These are phyloP conservation scores for Lactarius sanguifluus DNA, from an alignment of 768 basidiomycete genomes.

Conservation along the genomic window DNA sequence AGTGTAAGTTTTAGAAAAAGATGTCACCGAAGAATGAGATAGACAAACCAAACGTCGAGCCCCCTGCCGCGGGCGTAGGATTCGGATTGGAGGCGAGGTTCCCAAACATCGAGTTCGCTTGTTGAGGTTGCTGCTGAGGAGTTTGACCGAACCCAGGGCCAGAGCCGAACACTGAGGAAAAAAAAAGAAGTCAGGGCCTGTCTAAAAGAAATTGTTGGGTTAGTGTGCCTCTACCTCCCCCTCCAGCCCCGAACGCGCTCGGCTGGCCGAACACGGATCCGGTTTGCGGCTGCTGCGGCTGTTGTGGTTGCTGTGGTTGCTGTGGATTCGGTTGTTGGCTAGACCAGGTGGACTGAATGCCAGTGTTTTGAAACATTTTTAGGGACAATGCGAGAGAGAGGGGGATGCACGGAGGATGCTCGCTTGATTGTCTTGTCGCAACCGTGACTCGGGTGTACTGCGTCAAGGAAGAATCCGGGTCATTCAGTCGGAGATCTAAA, in stretches of 20 bases:
- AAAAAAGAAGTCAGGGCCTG: slow-evolving; percentile 20
- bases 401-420: slow-evolving; percentile 1
- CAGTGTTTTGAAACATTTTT: slow-evolving; percentile 59
- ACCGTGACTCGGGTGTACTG: background rate
- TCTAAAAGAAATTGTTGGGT: slow-evolving; percentile 25
- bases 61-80: slow-evolving; percentile 37
- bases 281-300: slow-evolving; percentile 41
- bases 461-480: background rate
- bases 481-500: slow-evolving; percentile 26
- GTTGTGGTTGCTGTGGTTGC: slow-evolving; percentile 63
- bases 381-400: slow-evolving; percentile 14
- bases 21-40: slow-evolving; percentile 20
- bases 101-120: slow-evolving; percentile 82
- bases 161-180: slow-evolving; percentile 36
- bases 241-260: slow-evolving; percentile 58
- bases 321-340: slow-evolving; percentile 67
- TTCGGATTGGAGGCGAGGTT: slow-evolving; percentile 43
- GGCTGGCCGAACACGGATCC: slow-evolving; percentile 71
- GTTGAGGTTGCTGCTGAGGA: slow-evolving; percentile 48
- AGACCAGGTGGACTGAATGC: slow-evolving; percentile 63
- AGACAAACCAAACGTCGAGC: slow-evolving; percentile 40
- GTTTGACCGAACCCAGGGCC: slow-evolving; percentile 57
- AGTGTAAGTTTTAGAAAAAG: slow-evolving; percentile 16
- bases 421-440: background rate
- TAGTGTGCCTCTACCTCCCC: slow-evolving; percentile 41